Evolutionary conservation across 192 early-diverging fungal species (phyloP).

Genomic region (Backusella macrospora): DNA sequence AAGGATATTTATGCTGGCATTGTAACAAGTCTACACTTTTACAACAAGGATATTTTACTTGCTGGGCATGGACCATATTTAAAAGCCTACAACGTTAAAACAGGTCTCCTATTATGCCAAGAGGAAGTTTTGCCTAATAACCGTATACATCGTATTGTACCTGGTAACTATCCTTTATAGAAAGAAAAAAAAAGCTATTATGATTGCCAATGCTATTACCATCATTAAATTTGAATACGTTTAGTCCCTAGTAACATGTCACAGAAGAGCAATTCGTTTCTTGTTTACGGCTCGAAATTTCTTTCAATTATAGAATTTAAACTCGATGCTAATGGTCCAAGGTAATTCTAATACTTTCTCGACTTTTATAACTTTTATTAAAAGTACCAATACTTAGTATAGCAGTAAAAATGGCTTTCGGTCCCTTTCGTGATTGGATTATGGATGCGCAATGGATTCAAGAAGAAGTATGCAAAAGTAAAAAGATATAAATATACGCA

Average conservation of each 20-base stretch:
- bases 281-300: constrained; percentile 56
- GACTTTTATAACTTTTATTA: not conserved
- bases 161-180: constrained; percentile 38
- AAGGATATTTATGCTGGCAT: constrained; percentile 44
- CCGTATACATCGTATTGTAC: constrained; percentile 55
- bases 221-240: no score
- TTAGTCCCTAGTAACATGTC: not conserved
- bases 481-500: constrained; percentile 5
- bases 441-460: constrained; percentile 73
- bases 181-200: not conserved
- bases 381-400: constrained; percentile 16
- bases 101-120: constrained; percentile 41
- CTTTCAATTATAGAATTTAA: constrained; percentile 28
- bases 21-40: constrained; percentile 54
- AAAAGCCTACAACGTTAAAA: constrained; percentile 51
- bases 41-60: constrained; percentile 49
- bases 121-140: constrained; percentile 42
- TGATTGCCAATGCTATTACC: not conserved
- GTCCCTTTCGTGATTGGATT: constrained; percentile 74
- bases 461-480: constrained; percentile 14
- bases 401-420: constrained; percentile 30
- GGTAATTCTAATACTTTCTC: not conserved
- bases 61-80: constrained; percentile 60
- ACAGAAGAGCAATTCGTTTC: constrained; percentile 20
- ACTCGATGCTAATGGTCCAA: not conserved